Evolutionary conservation across 2,329 filamentous ascomycete genomes (phyloP).

Genomic region (Apiospora hydei): DNA sequence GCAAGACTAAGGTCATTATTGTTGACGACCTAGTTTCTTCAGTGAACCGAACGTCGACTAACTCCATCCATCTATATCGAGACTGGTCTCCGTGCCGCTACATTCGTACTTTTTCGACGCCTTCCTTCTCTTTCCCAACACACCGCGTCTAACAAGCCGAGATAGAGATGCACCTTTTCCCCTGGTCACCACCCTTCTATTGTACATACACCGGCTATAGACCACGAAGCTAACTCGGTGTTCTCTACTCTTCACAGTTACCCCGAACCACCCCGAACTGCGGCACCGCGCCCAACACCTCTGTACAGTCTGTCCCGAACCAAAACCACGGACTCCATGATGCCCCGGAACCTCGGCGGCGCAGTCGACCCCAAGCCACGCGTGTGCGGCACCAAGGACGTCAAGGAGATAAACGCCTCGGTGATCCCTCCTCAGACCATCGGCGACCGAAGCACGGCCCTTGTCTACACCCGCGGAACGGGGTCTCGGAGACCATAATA

Average conservation of each 20-base stretch:
- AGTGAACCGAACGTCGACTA: no score
- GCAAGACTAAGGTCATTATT: no score
- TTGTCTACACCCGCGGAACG: conserved; percentile 62
- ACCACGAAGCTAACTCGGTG: conserved; percentile 23
- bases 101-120: no score
- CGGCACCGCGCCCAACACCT: no score
- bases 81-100: no score
- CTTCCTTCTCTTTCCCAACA: no score
- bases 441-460: conserved; percentile 55
- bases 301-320: conserved; percentile 30
- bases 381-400: conserved; percentile 58
- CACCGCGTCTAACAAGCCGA: no score
- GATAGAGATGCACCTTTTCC: no score
- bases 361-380: conserved; percentile 55
- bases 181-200: background rate
- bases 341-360: conserved; percentile 55
- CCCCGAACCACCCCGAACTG: conserved; percentile 25
- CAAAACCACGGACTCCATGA: conserved; percentile 60
- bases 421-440: conserved; percentile 57
- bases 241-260: conserved; percentile 27
- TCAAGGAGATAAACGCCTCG: conserved; percentile 58
- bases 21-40: no score
- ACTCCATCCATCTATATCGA: no score
- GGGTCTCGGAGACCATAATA: conserved; percentile 41
- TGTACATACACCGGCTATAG: no score